phyloP scores from a whole-genome alignment of 805 yeast genomes.

The Saturnispora zaruensis region DNA sequence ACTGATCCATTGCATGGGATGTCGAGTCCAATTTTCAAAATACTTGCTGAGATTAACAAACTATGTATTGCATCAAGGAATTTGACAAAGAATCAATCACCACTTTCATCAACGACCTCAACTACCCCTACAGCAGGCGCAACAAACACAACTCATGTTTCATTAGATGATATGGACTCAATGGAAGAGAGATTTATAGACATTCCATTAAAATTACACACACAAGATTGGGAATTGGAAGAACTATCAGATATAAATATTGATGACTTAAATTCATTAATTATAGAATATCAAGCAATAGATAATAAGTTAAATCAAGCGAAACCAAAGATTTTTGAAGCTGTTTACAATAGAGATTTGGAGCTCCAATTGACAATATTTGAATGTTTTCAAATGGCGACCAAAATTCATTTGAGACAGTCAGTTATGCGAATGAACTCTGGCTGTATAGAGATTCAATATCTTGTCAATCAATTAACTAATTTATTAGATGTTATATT shows the following conservation, averaged over 20 bases:
- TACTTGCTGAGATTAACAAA: conserved; percentile 60
- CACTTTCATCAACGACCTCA: conserved; percentile 5
- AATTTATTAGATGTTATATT: conserved; percentile 52
- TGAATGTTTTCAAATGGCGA: conserved; percentile 61
- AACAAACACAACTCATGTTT: background rate
- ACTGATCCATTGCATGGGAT: conserved; percentile 69
- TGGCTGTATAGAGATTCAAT: conserved; percentile 53
- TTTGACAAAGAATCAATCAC: conserved; percentile 8
- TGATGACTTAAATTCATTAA: conserved; percentile 30
- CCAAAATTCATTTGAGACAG: conserved; percentile 59
- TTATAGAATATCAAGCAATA: conserved; percentile 30
- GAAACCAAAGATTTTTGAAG: conserved; percentile 44
- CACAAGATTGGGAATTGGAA: conserved; percentile 13
- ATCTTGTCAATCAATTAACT: conserved; percentile 43
- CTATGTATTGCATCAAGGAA: conserved; percentile 34
- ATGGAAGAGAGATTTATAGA: conserved; percentile 5
- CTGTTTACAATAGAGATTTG: conserved; percentile 37
- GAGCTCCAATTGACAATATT: conserved; percentile 63
- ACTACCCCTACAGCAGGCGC: background rate
- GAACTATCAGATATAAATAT: conserved; percentile 22
- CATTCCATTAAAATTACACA: conserved; percentile 15
- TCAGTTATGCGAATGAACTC: conserved; percentile 55
- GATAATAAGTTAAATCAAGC: conserved; percentile 40
- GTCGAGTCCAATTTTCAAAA: conserved; percentile 55
- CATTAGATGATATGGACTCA: conserved; percentile 9